Evolutionary conservation across 768 basidiomycete genomes (phyloP), one percentile per base, ranked within the genome.

Genomic region (Kwoniella mangroviensis): DNA sequence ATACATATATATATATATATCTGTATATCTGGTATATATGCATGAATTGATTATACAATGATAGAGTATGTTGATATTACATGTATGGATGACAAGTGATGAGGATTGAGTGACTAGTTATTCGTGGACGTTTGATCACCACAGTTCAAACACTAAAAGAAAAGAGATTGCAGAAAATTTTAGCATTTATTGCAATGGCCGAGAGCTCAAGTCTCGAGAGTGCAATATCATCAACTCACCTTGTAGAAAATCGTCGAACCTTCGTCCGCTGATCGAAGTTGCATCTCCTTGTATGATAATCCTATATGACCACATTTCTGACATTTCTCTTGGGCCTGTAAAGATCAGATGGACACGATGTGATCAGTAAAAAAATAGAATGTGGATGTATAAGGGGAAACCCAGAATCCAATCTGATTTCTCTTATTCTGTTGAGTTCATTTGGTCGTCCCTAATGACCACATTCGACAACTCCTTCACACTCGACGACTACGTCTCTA

Each of bases 161-260:
- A 3, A 43, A 7, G 17, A 34, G 17, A 34, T 34, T 5, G n/a
- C 11, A 60, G 10, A 28, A 60, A 0, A 11, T 1, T n/a, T 17
- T 15, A 52, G 13, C 22, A 60, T 28, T n/a, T 13, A 19, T 26
- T 10, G 28, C 28, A 28, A 28, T 28, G 28, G 28, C 6, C 28
- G 28, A 28, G 28, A 28, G 28, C 28, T 28, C 10, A 24, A 52
- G 62, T 3, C 28, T 28, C 10, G 19, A 52, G 62, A 63, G 9
- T n/a, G 40, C 43, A 52, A 19, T 34, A 34, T 34, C 34, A 7
- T n/a, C 10, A 2, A 86, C 91, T 70, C 80, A 94, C 94, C n/a
- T 90, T 93, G 83, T 95, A 97, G 82, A 96, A 90, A 76, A 95
- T 90, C 13, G 94, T 97, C 41, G 92, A 92, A 3, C 94, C 94